Percentiles rank a stretch among this genome's conserved stretches.
Conservation (phyloP, 352 stramenopile genomes). For the Pythium graminicola region DNA sequence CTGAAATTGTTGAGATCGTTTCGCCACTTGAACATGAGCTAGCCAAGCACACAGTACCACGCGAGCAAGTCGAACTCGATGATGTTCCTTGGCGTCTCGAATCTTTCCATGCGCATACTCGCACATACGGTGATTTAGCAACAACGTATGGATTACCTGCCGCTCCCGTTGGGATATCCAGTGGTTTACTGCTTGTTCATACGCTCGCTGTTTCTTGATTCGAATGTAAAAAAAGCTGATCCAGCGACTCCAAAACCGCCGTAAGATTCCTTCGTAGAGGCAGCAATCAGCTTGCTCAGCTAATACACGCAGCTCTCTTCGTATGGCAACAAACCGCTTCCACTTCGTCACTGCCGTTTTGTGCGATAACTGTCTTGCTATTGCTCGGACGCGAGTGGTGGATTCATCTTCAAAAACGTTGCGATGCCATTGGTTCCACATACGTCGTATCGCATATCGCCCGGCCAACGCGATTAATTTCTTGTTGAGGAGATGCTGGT, state of each 20-base stretch:
- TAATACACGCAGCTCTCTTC: neutral
- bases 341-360: constrained; percentile 7
- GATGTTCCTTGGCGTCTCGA: neutral
- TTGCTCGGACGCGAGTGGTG: neutral
- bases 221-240: neutral
- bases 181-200: neutral
- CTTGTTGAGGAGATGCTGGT: neutral
- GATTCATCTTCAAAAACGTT: constrained; percentile 5
- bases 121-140: neutral
- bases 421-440: constrained; percentile 1
- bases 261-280: constrained; percentile 11
- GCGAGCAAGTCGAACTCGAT: neutral
- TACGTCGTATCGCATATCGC: neutral
- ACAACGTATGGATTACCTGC: neutral
- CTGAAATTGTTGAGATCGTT: neutral
- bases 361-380: neutral
- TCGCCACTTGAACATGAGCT: neutral
- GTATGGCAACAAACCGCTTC: constrained; percentile 10
- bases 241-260: constrained; percentile 14
- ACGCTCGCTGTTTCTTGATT: neutral
- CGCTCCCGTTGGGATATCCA: neutral
- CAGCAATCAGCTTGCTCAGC: constrained; percentile 10
- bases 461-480: neutral
- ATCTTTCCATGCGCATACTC: constrained; percentile 2
- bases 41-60: neutral